Evolutionary conservation across 345 rosid species (phyloP), one percentile per base, ranked within the genome.

Genomic region (Aquilaria malaccensis): DNA sequence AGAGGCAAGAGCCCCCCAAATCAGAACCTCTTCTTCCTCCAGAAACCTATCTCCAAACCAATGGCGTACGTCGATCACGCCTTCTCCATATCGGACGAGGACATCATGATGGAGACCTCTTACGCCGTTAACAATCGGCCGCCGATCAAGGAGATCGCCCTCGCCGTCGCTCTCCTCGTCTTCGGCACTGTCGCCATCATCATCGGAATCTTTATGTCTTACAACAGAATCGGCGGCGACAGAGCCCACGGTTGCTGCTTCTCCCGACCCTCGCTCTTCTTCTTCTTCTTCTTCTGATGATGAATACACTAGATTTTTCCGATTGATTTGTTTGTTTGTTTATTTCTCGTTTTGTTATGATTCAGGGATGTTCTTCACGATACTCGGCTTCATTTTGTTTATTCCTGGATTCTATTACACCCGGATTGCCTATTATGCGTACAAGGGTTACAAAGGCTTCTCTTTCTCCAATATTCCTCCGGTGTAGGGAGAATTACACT

Each of bases 41-140:
- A 9, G 7, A 37, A 37, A 0, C 43, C 43, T 37, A 37, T 5
- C 43, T 37, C 43, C 43, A 37, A 2, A 1, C 43, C 13, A 56
- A 92, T 93, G 98, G 97, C 98, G 62, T 93, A 93, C 76, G 97
- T 89, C 11, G 98, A 93, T 67, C 97, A 89, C 56, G 97, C 97
- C 13, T 93, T 93, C 81, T 93, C 98, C 50, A 89, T 93, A 53
- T 72, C 97, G 7, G 96, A 93, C 77, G 98, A 93, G 73, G 97
- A 89, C 62, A 74, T 87, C 37, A 87, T 93, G 96, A 72, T 93
- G 71, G 96, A 73, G 62, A 75, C 74, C 4, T 67, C 91, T 0
- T 83, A 87, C 68, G 62, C 83, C 37, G 80, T 85, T 70, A 84
- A 81, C 77, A 86, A 79, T 64, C 77, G 88, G 13, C 97, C 98